These are phyloP conservation scores for Solanum virginianum DNA, from an alignment of 257 asterid species.

Conservation along the genomic window DNA sequence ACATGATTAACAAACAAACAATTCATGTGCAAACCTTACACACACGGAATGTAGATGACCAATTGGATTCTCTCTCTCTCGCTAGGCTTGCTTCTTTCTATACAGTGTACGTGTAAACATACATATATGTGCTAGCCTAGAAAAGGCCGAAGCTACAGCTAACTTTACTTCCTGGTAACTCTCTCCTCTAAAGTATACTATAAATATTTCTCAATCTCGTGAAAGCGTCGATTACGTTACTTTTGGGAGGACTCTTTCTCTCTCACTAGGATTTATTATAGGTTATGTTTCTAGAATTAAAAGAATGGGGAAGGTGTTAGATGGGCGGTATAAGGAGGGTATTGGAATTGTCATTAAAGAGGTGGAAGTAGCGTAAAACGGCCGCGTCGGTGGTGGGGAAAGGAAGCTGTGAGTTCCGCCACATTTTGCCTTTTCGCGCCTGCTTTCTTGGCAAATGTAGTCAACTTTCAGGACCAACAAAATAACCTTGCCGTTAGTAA, in stretches of 20 bases:
- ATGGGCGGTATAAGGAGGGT: neutral
- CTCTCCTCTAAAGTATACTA: constrained; percentile 16
- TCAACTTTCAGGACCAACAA: neutral
- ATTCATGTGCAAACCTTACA: constrained; percentile 4
- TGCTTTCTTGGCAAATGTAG: constrained; percentile 3
- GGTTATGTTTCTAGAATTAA: neutral
- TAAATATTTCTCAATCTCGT: constrained; percentile 19
- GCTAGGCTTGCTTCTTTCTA: neutral
- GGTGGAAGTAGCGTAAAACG: constrained; percentile 2
- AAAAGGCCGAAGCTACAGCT: constrained; percentile 2
- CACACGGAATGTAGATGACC: constrained; percentile 9
- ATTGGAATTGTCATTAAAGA: constrained; percentile 4
- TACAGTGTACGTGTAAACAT: neutral
- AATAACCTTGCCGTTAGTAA: neutral
- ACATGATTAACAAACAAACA: neutral
- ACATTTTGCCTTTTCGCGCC: constrained; percentile 2
- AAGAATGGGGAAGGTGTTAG: neutral
- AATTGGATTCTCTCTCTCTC: neutral
- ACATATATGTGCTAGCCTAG: neutral
- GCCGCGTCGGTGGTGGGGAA: constrained; percentile 4
- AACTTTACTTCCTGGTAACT: constrained; percentile 30
- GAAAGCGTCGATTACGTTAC: constrained; percentile 32
- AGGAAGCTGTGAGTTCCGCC: neutral
- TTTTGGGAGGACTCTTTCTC: constrained; percentile 8
- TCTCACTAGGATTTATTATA: neutral